Evolutionary conservation across 169 alveolate species (phyloP).

Genomic region (Plasmodium knowlesi): DNA sequence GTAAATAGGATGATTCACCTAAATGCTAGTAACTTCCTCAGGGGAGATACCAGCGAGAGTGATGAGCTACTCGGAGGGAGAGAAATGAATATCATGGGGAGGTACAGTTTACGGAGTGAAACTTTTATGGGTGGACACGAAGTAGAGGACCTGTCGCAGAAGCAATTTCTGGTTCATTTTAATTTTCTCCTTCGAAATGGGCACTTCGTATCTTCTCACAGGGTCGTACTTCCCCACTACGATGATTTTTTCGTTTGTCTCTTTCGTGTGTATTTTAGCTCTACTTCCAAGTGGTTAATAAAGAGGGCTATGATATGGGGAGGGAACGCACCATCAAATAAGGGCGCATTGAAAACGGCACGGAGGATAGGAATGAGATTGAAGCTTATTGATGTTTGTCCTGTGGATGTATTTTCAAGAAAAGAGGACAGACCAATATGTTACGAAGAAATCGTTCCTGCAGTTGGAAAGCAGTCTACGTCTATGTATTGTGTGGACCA

Average conservation of each 20-base stretch:
- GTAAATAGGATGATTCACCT: background rate
- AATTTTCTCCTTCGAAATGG: background rate
- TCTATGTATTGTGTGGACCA: background rate
- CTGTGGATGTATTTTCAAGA: background rate
- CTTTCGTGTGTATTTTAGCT: background rate
- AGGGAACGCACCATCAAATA: background rate
- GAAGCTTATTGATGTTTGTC: constrained; percentile 2
- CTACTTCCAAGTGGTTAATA: background rate
- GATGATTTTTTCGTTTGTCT: background rate
- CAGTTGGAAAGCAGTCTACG: background rate
- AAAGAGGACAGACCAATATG: background rate
- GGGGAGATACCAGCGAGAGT: background rate
- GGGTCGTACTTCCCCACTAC: background rate
- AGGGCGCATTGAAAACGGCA: background rate
- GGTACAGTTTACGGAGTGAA: background rate
- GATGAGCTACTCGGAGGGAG: no score
- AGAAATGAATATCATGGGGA: background rate
- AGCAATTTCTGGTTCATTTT: background rate
- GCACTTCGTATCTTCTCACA: background rate
- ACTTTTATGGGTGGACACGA: background rate
- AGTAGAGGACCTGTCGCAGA: background rate
- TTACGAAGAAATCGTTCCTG: background rate
- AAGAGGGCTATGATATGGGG: background rate
- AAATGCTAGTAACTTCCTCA: background rate
- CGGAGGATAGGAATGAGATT: background rate